Evolutionary conservation across 768 basidiomycete genomes (phyloP), one percentile per base, ranked within the genome.

Genomic region (Chalciporus sphaerocephalus): DNA sequence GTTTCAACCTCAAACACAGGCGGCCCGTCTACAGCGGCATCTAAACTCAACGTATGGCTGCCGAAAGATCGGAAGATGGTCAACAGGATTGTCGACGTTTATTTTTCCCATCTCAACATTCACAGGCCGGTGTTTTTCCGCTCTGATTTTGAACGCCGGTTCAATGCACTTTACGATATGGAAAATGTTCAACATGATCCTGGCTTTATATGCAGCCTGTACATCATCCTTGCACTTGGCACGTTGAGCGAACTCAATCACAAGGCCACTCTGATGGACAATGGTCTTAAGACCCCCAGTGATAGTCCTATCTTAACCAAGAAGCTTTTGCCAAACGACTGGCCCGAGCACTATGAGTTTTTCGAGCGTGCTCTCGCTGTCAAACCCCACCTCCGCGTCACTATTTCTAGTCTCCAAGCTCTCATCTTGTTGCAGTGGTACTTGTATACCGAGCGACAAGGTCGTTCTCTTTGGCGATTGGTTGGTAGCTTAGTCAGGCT

Each of bases 361-460:
- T 90, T 91, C 62, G 83, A 87, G 50, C 75, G 84, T 24, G 87
- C 88, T 1, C 67, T 92, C 3, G 73, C 76, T 16, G 75, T 89
- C 53, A 91, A 92, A 60, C 86, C 88, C 8, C 87, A 92, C 51
- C 69, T 92, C 34, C 80, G 85, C 9, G 88, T 91, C 58, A 89
- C 88, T 5, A 78, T 91, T 34, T 81, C 83, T 5, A 88, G 87
- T 59, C 67, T 92, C 49, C 90, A 92, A 62, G 86, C 90, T 0
- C 74, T 92, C 42, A 89, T 91, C 20, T 65, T 92, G 6, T 64
- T 92, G 38, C 91, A 92, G 44, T 92, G 88, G 90, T 91, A 92
- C 65, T 74, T 92, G 17, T 92, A 92, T 57, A 89, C 83, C 17
- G 90, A 92, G 89, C 81, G 89, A 53, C 88, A 90, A 76, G 89